These are phyloP conservation scores for Chalciporus chontae DNA, from an alignment of 768 basidiomycete genomes.

Conservation along the genomic window DNA sequence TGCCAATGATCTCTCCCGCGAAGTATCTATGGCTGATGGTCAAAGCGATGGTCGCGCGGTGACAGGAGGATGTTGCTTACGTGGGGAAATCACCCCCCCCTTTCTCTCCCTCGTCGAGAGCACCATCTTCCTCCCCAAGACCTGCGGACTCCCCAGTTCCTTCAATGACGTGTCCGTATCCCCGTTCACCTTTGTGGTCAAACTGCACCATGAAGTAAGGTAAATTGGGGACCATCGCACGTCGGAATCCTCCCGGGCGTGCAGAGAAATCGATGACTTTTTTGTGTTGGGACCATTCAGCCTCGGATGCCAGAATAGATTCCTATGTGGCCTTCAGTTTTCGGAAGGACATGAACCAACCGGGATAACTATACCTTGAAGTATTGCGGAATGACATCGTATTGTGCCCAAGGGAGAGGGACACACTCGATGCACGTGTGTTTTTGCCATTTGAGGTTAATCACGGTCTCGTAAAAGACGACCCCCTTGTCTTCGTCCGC, in stretches of 20 bases:
- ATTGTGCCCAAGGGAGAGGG: constrained; percentile 86
- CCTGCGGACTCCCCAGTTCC: constrained; percentile 67
- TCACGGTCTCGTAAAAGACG: constrained; percentile 92
- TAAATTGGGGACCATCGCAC: constrained; percentile 93
- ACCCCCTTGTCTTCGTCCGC: constrained; percentile 91
- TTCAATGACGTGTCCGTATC: constrained; percentile 98
- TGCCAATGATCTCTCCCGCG: constrained; percentile 92
- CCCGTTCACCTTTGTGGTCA: constrained; percentile 96
- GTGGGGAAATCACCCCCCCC: constrained; percentile 89
- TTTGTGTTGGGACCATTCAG: constrained; percentile 98
- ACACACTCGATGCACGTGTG: constrained; percentile 95
- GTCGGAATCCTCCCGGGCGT: constrained; percentile 88
- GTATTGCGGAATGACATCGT: constrained; percentile 85
- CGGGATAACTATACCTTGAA: constrained; percentile 61
- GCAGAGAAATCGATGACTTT: constrained; percentile 93
- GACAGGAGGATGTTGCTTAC: constrained; percentile 39
- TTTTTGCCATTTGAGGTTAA: constrained; percentile 79
- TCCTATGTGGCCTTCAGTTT: constrained; percentile 48
- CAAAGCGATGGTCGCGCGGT: not conserved
- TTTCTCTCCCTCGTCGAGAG: constrained; percentile 80
- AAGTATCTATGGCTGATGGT: constrained; percentile 65
- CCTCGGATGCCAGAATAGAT: constrained; percentile 88
- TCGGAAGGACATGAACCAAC: not conserved
- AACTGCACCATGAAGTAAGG: constrained; percentile 99
- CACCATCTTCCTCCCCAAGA: constrained; percentile 59